Percentiles rank a stretch among this genome's conserved stretches.
These are phyloP conservation scores for Sporothrix brasiliensis DNA, from an alignment of 2,329 filamentous ascomycete species.

Conservation along the genomic window DNA sequence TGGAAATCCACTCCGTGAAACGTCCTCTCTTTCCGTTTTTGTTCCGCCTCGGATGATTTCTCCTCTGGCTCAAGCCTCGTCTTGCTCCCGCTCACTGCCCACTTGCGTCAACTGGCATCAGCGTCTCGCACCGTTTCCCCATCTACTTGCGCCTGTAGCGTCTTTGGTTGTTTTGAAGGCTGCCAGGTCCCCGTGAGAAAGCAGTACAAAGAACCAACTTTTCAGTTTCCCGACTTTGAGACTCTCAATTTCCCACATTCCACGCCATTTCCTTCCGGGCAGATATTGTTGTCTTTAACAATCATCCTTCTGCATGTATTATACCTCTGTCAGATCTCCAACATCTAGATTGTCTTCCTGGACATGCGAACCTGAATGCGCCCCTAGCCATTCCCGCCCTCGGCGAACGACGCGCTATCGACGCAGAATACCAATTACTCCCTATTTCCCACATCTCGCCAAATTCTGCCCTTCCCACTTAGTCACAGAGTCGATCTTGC, in stretches of 20 bases:
- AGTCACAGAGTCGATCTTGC: neutral
- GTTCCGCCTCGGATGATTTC: neutral
- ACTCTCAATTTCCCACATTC: constrained; percentile 16
- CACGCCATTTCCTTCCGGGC: neutral
- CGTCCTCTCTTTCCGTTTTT: neutral
- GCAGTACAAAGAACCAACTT: neutral
- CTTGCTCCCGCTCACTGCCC: neutral
- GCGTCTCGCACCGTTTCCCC: constrained; percentile 20
- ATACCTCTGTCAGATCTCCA: neutral
- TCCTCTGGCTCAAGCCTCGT: neutral
- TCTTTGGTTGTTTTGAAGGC: constrained; percentile 30
- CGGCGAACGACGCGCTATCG: constrained; percentile 13
- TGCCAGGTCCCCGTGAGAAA: constrained; percentile 7
- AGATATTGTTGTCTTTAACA: neutral
- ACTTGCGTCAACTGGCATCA: constrained; percentile 15
- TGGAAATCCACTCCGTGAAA: neutral
- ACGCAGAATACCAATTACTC: neutral
- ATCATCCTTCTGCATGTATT: neutral
- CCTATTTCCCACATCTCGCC: neutral
- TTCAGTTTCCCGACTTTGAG: neutral
- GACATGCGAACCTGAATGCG: constrained; percentile 21
- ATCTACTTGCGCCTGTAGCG: constrained; percentile 24
- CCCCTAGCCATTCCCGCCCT: neutral
- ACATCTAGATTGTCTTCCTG: constrained; percentile 1
- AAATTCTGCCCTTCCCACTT: neutral